Percentiles rank a stretch among this genome's conserved stretches.
These are phyloP conservation scores for Solanum chacoense DNA, from an alignment of 305 asterid genomes.

Conservation along the genomic window DNA sequence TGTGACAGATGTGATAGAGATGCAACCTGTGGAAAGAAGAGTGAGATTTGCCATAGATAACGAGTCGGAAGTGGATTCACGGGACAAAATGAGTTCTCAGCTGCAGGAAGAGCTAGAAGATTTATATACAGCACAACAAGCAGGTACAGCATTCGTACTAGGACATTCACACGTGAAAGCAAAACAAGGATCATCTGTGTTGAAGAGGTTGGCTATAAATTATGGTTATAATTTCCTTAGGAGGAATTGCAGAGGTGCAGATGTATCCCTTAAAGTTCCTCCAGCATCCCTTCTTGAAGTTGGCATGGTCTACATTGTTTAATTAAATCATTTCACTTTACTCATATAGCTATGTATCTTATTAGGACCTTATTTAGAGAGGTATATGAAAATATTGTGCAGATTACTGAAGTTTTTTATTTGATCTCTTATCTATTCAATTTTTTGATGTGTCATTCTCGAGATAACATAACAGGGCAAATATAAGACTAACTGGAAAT, in stretches of 20 bases:
- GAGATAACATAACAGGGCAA: background rate
- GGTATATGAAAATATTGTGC: background rate
- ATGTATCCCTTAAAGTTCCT: constrained; percentile 84
- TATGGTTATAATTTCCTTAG: constrained; percentile 71
- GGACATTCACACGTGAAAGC: constrained; percentile 89
- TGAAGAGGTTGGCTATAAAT: constrained; percentile 68
- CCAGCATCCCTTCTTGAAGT: constrained; percentile 95
- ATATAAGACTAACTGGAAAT: background rate
- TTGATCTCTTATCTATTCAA: background rate
- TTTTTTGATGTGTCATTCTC: background rate
- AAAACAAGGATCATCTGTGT: constrained; percentile 72
- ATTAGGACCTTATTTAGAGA: background rate
- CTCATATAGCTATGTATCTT: constrained; percentile 1
- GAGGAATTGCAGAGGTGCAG: constrained; percentile 86
- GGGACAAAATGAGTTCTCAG: constrained; percentile 25
- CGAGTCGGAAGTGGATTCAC: constrained; percentile 20
- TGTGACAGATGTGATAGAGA: constrained; percentile 31
- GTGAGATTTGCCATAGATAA: constrained; percentile 44
- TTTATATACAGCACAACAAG: constrained; percentile 56
- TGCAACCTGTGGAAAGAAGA: constrained; percentile 36
- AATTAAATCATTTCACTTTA: constrained; percentile 8
- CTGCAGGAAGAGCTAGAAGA: constrained; percentile 63
- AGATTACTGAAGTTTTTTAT: background rate
- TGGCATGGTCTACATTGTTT: constrained; percentile 88
- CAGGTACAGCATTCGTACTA: constrained; percentile 76